Conservation (phyloP, 2,329 filamentous ascomycete species). For the Magnaporthiopsis rhizophila region DNA sequence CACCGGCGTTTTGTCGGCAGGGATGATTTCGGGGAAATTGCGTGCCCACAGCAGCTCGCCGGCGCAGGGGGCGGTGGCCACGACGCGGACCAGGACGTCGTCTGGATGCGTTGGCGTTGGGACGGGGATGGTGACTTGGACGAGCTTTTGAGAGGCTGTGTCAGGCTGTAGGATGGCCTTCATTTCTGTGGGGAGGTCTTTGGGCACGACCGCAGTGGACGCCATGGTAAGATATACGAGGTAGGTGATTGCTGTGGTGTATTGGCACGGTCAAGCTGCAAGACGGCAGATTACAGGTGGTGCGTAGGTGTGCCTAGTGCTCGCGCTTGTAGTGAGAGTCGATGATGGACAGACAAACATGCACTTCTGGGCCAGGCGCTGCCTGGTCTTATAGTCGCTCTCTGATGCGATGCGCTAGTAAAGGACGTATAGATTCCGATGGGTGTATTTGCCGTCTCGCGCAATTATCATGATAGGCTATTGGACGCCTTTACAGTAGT, state of each 20-base stretch:
- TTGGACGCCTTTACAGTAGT: too few relatives aligned
- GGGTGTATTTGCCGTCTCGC: too few relatives aligned
- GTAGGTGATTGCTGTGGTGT: background rate
- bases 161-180: conserved; percentile 21
- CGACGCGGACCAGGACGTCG: conserved; percentile 23
- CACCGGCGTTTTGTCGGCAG: conserved; percentile 16
- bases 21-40: conserved; percentile 16
- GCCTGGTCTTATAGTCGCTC: too few relatives aligned
- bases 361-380: background rate
- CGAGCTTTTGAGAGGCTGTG: conserved; percentile 20
- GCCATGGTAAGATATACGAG: background rate
- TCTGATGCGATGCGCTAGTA: too few relatives aligned
- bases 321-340: background rate
- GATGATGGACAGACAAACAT: background rate
- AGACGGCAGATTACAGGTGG: background rate
- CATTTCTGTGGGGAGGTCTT: conserved; percentile 15
- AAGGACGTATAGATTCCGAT: too few relatives aligned
- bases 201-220: background rate
- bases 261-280: background rate
- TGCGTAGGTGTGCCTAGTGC: background rate
- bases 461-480: background rate
- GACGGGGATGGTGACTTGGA: conserved; percentile 15
- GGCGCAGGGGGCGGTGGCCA: conserved; percentile 22
- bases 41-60: conserved; percentile 23
- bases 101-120: conserved; percentile 17